Evolutionary conservation across 2,329 filamentous ascomycete genomes (phyloP).

Genomic region (Fusarium irregulare): DNA sequence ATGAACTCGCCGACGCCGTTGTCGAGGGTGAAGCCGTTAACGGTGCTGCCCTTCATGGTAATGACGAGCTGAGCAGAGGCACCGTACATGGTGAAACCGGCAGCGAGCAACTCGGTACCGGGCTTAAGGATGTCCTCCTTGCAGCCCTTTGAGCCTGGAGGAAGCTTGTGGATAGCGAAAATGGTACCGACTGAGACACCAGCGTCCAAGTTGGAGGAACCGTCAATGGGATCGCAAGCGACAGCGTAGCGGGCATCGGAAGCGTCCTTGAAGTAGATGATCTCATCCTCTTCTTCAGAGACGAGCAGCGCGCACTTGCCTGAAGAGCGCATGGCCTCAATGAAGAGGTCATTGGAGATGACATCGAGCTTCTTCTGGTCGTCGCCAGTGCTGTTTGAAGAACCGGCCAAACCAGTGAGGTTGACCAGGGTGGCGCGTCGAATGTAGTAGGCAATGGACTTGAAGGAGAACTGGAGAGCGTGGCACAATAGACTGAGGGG

Average conservation of each 20-base stretch:
- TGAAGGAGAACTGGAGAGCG: slow-evolving; percentile 99
- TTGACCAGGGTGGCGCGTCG: slow-evolving; percentile 95
- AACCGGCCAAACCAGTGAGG: slow-evolving; percentile 92
- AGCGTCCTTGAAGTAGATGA: slow-evolving; percentile 85
- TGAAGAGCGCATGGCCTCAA: slow-evolving; percentile 92
- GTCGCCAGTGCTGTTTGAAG: slow-evolving; percentile 94
- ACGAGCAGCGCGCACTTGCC: slow-evolving; percentile 91
- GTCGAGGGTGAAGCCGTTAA: slow-evolving; percentile 98
- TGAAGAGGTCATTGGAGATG: slow-evolving; percentile 98
- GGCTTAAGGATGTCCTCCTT: slow-evolving; percentile 90
- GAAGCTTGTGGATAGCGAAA: slow-evolving; percentile 92
- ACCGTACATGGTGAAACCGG: slow-evolving; percentile 99
- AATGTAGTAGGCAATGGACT: slow-evolving; percentile 99
- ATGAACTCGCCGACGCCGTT: slow-evolving; percentile 98
- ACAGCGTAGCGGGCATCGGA: slow-evolving; percentile 88
- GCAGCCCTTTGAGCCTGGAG: slow-evolving; percentile 77
- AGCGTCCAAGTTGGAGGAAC: slow-evolving; percentile 95
- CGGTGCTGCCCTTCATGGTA: slow-evolving; percentile 90
- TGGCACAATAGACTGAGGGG: slow-evolving; percentile 85
- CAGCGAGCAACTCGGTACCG: slow-evolving; percentile 89
- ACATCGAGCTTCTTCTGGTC: slow-evolving; percentile 99
- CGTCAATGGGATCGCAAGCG: slow-evolving; percentile 97
- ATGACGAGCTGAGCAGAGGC: slow-evolving; percentile 96
- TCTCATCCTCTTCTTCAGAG: slow-evolving; percentile 97
- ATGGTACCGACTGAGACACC: slow-evolving; percentile 98